Conservation (phyloP, 176 grass and related monocot genomes). For the Carex parvula region DNA sequence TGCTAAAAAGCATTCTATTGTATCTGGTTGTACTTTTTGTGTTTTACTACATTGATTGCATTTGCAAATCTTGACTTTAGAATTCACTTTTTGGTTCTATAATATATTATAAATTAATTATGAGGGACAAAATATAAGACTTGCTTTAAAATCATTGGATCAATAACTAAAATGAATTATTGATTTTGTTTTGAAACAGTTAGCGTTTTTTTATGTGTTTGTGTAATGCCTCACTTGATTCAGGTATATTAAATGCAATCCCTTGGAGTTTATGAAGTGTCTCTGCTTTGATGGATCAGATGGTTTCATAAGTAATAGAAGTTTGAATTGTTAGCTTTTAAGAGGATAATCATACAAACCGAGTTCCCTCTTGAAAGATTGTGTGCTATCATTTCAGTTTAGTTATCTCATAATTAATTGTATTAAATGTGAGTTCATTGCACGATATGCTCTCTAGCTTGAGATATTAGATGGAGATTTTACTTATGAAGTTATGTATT, state of each 20-base stretch:
- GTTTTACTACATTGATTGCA: neutral
- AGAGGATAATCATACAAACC: constrained; percentile 10
- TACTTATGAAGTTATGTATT: neutral
- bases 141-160: neutral
- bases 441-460: neutral
- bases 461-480: constrained; percentile 4
- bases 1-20: neutral
- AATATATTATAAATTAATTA: neutral
- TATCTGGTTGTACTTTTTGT: neutral
- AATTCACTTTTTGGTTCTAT: neutral
- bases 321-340: neutral
- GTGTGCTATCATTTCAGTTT: neutral
- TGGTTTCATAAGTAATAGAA: constrained; percentile 14
- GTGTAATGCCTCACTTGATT: constrained; percentile 16
- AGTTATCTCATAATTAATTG: constrained; percentile 9
- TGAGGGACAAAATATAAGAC: neutral
- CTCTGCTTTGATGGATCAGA: constrained; percentile 23
- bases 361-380: neutral
- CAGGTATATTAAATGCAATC: constrained; percentile 27
- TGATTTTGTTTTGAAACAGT: neutral
- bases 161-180: neutral
- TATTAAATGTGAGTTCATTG: constrained; percentile 9
- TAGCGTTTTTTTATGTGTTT: neutral
- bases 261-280: constrained; percentile 21
- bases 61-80: neutral